Evolutionary conservation across 768 basidiomycete genomes (phyloP), one percentile per base, ranked within the genome.

Genomic region (Epithele typhae): DNA sequence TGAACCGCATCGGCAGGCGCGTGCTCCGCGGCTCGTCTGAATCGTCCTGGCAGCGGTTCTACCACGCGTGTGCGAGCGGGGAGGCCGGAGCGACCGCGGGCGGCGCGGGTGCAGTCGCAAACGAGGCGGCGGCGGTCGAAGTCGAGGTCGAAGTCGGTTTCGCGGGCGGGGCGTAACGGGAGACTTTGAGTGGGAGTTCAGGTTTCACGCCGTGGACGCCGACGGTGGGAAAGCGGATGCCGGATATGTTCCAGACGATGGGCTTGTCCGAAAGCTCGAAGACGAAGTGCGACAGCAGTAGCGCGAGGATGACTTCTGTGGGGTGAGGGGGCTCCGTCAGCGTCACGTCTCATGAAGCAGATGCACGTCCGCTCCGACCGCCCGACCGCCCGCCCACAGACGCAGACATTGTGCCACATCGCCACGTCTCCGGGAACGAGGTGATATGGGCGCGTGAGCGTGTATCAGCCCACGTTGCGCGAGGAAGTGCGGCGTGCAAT

Each of bases 201-300:
- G 64, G 54, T 38, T 37, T 57, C 40, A 18, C 43, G 39, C 47
- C 47, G 12, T 49, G 42, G 15, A 35, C 36, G 19, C 56, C 54
- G 4, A 56, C 48, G 9, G 61, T 59, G 9, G 64, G 65, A 45
- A 58, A 63, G 18, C 56, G 52, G 35, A 64, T 58, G n/a, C 47
- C 52, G 18, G 56, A 59, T 39, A 60, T 55, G 38, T 65, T 61
- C 62, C 63, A 67, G 2, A 53, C 46, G 35, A 67, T 55, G 21
- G 58, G 57, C 27, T 55, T 54, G 23, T 55, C 53, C 3, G 60
- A 25, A 7, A 55, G 53, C 15, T 57, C 55, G 43, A 66, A 63
- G 27, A 37, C 50, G 58, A 64, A 61, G 11, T 52, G 51, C 14
- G 51, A 40, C 7, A 67, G 30, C 8, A 67, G 49, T 21, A 56